These are phyloP conservation scores for Zymoseptoria ardabiliae DNA, from an alignment of 2,329 filamentous ascomycete species.

Conservation along the genomic window DNA sequence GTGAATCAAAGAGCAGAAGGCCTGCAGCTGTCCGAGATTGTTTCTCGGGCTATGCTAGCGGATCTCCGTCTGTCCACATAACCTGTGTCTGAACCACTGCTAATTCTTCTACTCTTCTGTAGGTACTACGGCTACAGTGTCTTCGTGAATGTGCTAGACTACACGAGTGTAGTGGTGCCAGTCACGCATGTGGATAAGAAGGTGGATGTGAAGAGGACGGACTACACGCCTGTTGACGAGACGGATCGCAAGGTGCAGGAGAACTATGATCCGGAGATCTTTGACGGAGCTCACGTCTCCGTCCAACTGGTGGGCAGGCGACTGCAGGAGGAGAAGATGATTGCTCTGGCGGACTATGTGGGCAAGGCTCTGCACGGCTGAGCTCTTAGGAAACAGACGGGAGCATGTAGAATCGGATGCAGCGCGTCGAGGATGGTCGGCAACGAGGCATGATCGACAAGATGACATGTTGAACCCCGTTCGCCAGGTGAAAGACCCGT, in stretches of 20 bases:
- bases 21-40: too few relatives aligned
- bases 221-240: conserved; percentile 32
- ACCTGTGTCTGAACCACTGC: too few relatives aligned
- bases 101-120: too few relatives aligned
- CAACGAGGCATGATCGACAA: too few relatives aligned
- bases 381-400: not conserved
- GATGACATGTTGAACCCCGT: too few relatives aligned
- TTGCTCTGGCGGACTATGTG: conserved; percentile 30
- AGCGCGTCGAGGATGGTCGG: too few relatives aligned
- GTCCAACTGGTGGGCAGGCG: conserved; percentile 30
- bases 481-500: too few relatives aligned
- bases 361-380: conserved; percentile 17
- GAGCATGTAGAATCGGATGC: too few relatives aligned
- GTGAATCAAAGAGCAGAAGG: too few relatives aligned
- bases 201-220: conserved; percentile 38
- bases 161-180: conserved; percentile 48
- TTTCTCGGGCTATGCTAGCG: too few relatives aligned
- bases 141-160: conserved; percentile 50
- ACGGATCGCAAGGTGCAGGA: conserved; percentile 35
- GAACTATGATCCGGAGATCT: conserved; percentile 36
- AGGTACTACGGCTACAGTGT: conserved; percentile 38
- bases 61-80: too few relatives aligned
- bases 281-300: conserved; percentile 32
- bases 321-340: conserved; percentile 34
- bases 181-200: conserved; percentile 48